Percentiles rank a stretch among this genome's conserved stretches.
These are phyloP conservation scores for Suillus weaverae DNA, from an alignment of 768 basidiomycete genomes.

Conservation along the genomic window DNA sequence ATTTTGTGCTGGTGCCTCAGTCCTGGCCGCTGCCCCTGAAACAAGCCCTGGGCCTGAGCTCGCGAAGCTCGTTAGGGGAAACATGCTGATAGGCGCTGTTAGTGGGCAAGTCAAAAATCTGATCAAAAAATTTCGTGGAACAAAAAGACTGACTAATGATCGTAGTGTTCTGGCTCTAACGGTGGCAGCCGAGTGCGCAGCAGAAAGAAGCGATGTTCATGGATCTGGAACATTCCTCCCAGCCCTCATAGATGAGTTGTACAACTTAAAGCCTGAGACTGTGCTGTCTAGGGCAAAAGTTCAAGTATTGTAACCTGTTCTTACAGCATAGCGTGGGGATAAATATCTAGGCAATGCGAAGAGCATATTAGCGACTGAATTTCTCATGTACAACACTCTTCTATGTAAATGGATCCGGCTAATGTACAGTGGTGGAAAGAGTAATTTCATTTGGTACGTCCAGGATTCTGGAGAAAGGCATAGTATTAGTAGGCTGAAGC, in stretches of 20 bases:
- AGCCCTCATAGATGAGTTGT: slow-evolving; percentile 65
- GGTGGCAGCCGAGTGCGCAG: slow-evolving; percentile 62
- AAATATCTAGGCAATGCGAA: background rate
- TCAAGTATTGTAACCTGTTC: slow-evolving; percentile 16
- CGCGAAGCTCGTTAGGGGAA: slow-evolving; percentile 62
- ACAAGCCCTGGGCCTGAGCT: slow-evolving; percentile 25
- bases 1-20: slow-evolving; percentile 71
- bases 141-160: slow-evolving; percentile 9
- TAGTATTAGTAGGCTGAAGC: slow-evolving; percentile 82
- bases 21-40: slow-evolving; percentile 19
- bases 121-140: background rate
- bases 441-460: slow-evolving; percentile 20
- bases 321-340: background rate
- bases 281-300: slow-evolving; percentile 32
- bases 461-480: slow-evolving; percentile 77
- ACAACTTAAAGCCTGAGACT: slow-evolving; percentile 39
- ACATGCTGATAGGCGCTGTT: slow-evolving; percentile 75
- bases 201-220: slow-evolving; percentile 47
- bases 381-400: background rate
- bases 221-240: slow-evolving; percentile 67
- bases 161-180: slow-evolving; percentile 56
- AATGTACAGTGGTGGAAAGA: slow-evolving; percentile 4
- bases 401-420: background rate
- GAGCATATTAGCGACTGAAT: background rate
- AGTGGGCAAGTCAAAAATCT: slow-evolving; percentile 57